Base-by-base conservation (phyloP, 306 rosid genomes). In the Clitoria ternatea region DNA sequence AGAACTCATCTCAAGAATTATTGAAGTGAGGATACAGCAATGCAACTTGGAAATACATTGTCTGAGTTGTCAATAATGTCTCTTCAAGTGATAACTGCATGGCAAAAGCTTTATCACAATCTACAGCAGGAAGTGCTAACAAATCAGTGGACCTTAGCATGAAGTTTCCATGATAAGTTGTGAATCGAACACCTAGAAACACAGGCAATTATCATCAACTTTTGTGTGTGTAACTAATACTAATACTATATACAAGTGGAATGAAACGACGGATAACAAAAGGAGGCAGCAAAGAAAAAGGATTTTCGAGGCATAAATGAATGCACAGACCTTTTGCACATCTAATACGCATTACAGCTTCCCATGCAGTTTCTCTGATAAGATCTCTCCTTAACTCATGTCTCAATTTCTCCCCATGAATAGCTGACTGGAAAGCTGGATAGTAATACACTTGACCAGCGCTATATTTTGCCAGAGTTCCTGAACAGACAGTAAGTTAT, bases 331-430 rank as follows among this genome's bases (percentile, higher is more conserved):
- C 99, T 86, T 95, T 95, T 75, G 95, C 97, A 69, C 97, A 91
- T 82, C 99, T 85, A 71, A 91, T 83, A 57, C 99, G 99, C 96
- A 95, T 77, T 29, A 91, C 99, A 80, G 99, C 89, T 88, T 95
- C 99, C 99, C 99, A 95, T 59, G 96, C 99, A 75, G 97, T 95
- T 80, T 95, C 99, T 82, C 97, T 87, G 7, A 89, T 95, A 63
- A 95, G 94, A 73, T 91, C 97, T 81, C 99, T 91, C 72, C 92
- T 78, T 82, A 95, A 86, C 73, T 95, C 99, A 39, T 89, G 80
- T 70, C 90, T 91, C 84, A 95, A 85, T 81, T 95, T 95, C 77
- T 89, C 88, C 77, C 97, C 99, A 66, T 95, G 97, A 85, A 73
- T 75, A 54, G 86, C 70, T 52, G 96, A 85, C 80, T 86, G 96